phyloP scores from a whole-genome alignment of 345 rosid species.

The Reutealis trisperma region DNA sequence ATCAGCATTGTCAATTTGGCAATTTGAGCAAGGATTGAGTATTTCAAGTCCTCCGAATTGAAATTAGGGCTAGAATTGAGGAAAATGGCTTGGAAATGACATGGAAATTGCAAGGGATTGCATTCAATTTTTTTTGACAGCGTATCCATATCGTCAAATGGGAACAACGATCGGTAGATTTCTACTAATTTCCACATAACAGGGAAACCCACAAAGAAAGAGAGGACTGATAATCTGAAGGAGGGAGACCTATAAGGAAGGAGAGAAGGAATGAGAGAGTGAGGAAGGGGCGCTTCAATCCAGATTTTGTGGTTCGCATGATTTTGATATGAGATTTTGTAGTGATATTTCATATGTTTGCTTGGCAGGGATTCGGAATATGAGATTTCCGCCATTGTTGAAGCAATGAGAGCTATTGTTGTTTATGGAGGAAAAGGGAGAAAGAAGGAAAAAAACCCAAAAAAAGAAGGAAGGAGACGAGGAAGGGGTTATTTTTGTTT shows the following conservation, averaged over 20 bases:
- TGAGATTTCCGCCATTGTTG: constrained; percentile 17
- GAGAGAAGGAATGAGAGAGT: constrained; percentile 67
- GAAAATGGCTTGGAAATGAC: constrained; percentile 72
- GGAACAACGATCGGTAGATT: constrained; percentile 86
- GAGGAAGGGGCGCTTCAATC: constrained; percentile 74
- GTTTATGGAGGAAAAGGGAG: too few relatives aligned
- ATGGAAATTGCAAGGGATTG: constrained; percentile 51
- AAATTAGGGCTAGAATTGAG: constrained; percentile 37
- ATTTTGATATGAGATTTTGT: constrained; percentile 11
- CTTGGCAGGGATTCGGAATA: constrained; percentile 5
- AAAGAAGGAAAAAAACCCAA: too few relatives aligned
- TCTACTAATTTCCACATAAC: constrained; percentile 87
- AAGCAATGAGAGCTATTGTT: background rate
- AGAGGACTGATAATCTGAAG: background rate
- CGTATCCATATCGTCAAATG: constrained; percentile 67
- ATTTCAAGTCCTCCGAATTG: constrained; percentile 36
- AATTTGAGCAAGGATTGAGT: constrained; percentile 47
- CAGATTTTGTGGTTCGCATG: constrained; percentile 70
- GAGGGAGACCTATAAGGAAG: constrained; percentile 58
- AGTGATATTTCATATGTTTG: background rate
- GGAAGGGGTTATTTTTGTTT: too few relatives aligned
- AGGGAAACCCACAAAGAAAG: constrained; percentile 52
- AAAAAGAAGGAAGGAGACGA: too few relatives aligned
- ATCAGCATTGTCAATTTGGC: constrained; percentile 51
- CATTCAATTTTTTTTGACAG: constrained; percentile 54